A percentile compares a stretch with the other conserved stretches of the same genome.
phyloP scores from a whole-genome alignment of 78 protist genomes.

The Creolimax fragrantissima region DNA sequence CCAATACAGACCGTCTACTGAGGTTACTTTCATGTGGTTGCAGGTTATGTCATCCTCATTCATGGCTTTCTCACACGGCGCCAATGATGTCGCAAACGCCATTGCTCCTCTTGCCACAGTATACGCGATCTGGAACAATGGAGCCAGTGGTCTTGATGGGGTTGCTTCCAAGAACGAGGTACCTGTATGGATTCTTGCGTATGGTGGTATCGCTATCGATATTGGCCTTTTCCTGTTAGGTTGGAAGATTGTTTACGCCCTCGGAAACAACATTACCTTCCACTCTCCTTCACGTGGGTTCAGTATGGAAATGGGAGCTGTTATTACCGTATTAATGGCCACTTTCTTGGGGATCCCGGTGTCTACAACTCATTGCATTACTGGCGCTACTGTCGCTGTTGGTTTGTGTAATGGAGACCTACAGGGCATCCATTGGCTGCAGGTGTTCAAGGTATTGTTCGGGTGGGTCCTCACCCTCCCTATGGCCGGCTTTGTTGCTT shows the following conservation, averaged over 20 bases:
- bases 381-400: slow-evolving; percentile 44
- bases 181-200: slow-evolving; percentile 35
- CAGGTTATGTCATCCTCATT: slow-evolving; percentile 14
- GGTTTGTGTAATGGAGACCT: slow-evolving; percentile 6
- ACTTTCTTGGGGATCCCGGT: slow-evolving; percentile 34
- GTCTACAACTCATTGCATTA: slow-evolving; percentile 48
- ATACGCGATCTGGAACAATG: background rate
- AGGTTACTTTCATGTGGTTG: background rate
- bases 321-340: slow-evolving; percentile 14
- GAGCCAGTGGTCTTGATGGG: background rate
- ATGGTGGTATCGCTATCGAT: slow-evolving; percentile 33
- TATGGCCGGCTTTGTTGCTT: slow-evolving; percentile 11
- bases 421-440: background rate
- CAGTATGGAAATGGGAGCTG: slow-evolving; percentile 29
- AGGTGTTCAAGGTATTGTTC: background rate
- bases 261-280: slow-evolving; percentile 34
- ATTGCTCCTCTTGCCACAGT: slow-evolving; percentile 29
- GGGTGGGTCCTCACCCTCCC: slow-evolving; percentile 51
- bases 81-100: slow-evolving; percentile 44
- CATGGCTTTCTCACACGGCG: slow-evolving; percentile 36
- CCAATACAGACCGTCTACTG: background rate
- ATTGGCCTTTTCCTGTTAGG: slow-evolving; percentile 35
- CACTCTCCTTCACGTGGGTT: slow-evolving; percentile 42
- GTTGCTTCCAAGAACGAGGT: background rate
- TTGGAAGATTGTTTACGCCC: slow-evolving; percentile 30